Evolutionary conservation across 148 eudicot genomes (phyloP).

Genomic region (Chenopodium berlandieri): DNA sequence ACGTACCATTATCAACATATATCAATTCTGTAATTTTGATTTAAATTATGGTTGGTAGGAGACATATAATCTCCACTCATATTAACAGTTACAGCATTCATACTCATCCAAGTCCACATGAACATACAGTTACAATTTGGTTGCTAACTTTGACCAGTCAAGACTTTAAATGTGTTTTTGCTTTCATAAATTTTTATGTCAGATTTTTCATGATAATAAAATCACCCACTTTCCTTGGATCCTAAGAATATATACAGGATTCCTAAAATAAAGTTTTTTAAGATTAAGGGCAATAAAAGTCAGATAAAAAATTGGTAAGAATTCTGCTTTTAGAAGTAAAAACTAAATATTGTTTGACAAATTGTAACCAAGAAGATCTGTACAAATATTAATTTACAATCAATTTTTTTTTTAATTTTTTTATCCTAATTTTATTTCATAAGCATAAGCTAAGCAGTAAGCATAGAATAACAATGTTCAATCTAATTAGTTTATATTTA

Average conservation of each 20-base stretch:
- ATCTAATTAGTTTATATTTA: conserved; percentile 6
- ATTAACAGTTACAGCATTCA: background rate
- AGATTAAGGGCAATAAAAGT: background rate
- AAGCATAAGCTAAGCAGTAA: background rate
- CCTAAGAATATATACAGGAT: conserved; percentile 24
- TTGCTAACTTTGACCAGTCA: conserved; percentile 34
- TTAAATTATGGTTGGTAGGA: background rate
- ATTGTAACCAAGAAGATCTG: background rate
- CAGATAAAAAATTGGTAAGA: conserved; percentile 18
- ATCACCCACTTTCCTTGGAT: conserved; percentile 36
- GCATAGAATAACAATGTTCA: conserved; percentile 8
- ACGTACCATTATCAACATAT: background rate
- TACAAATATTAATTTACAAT: background rate
- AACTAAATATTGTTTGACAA: conserved; percentile 13
- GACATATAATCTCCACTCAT: background rate
- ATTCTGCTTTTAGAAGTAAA: conserved; percentile 1
- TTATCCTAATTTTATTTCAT: too few relatives aligned
- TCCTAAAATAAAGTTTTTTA: background rate
- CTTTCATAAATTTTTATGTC: conserved; percentile 24
- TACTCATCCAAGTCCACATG: conserved; percentile 14
- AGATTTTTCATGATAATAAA: conserved; percentile 31
- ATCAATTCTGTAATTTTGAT: background rate
- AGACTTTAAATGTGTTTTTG: conserved; percentile 1
- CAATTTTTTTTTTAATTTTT: too few relatives aligned
- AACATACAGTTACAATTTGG: conserved; percentile 22